phyloP scores from a whole-genome alignment of 495 filamentous ascomycete genomes.

The Talaromyces wortmannii region DNA sequence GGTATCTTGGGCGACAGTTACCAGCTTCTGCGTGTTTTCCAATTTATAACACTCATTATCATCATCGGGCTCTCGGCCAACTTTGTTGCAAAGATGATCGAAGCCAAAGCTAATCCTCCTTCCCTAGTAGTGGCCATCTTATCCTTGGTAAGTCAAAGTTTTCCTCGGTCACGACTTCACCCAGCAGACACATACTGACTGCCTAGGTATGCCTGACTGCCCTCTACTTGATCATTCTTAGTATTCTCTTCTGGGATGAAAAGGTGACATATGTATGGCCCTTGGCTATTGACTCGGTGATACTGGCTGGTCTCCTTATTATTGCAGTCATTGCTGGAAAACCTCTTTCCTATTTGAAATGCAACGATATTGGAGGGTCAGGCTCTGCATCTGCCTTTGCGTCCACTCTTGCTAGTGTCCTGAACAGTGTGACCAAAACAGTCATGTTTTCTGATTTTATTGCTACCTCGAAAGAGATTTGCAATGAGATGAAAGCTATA shows the following conservation, averaged over 20 bases:
- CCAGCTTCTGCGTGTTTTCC: slow-evolving; percentile 61
- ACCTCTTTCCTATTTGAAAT: slow-evolving; percentile 73
- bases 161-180: too few relatives aligned
- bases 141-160: slow-evolving; percentile 56
- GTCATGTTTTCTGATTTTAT: slow-evolving; percentile 56
- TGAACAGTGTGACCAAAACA: slow-evolving; percentile 31
- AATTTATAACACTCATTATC: slow-evolving; percentile 64
- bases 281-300: neutral
- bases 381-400: slow-evolving; percentile 32
- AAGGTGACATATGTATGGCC: slow-evolving; percentile 1
- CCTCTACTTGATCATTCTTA: slow-evolving; percentile 68
- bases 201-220: slow-evolving; percentile 64
- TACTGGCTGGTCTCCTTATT: slow-evolving; percentile 57
- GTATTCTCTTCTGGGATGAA: slow-evolving; percentile 58
- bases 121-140: slow-evolving; percentile 71
- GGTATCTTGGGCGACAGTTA: slow-evolving; percentile 78
- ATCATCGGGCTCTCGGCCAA: slow-evolving; percentile 77
- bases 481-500: slow-evolving; percentile 79
- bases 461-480: slow-evolving; percentile 60
- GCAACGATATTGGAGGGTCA: slow-evolving; percentile 44
- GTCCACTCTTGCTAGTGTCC: slow-evolving; percentile 29
- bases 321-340: slow-evolving; percentile 72
- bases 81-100: slow-evolving; percentile 75
- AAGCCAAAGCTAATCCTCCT: slow-evolving; percentile 53
- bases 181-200: neutral